These are phyloP conservation scores for Globisporangium paroecandrum DNA, from an alignment of 352 stramenopile genomes.

Conservation along the genomic window DNA sequence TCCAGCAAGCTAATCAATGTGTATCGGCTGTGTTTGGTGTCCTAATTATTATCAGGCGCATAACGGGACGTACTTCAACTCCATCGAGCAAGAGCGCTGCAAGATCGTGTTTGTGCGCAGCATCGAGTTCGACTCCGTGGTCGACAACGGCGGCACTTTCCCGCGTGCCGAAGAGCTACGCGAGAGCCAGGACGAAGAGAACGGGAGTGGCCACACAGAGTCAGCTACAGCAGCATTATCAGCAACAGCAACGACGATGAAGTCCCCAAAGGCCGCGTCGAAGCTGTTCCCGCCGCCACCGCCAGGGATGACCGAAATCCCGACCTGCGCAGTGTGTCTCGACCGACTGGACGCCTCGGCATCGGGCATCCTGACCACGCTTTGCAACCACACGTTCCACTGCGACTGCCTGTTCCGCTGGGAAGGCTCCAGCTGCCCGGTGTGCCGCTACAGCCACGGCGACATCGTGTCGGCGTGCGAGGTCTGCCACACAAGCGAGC, in stretches of 20 bases:
- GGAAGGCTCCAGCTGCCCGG: slow-evolving; percentile 94
- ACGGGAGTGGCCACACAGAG: not conserved
- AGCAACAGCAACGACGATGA: not conserved
- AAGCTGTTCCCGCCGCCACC: slow-evolving; percentile 63
- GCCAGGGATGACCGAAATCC: slow-evolving; percentile 82
- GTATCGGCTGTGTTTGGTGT: not conserved
- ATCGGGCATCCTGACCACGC: slow-evolving; percentile 93
- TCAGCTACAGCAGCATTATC: not conserved
- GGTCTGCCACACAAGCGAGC: slow-evolving; percentile 90
- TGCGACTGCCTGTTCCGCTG: slow-evolving; percentile 94
- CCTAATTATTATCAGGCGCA: slow-evolving; percentile 43
- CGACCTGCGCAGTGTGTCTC: slow-evolving; percentile 90
- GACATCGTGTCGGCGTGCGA: slow-evolving; percentile 92
- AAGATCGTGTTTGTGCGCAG: slow-evolving; percentile 89
- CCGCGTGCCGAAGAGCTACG: slow-evolving; percentile 22
- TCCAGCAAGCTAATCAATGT: not conserved
- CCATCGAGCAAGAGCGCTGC: slow-evolving; percentile 87
- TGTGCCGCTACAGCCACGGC: slow-evolving; percentile 96
- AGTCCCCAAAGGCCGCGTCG: slow-evolving; percentile 17
- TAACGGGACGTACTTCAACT: slow-evolving; percentile 91
- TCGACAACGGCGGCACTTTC: slow-evolving; percentile 17
- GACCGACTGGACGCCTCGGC: slow-evolving; percentile 84
- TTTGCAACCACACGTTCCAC: slow-evolving; percentile 99
- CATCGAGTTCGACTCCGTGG: slow-evolving; percentile 78
- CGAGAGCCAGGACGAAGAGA: slow-evolving; percentile 19